Evolutionary conservation across 495 filamentous ascomycete genomes (phyloP).

Genomic region (Penicillium bialowiezense): DNA sequence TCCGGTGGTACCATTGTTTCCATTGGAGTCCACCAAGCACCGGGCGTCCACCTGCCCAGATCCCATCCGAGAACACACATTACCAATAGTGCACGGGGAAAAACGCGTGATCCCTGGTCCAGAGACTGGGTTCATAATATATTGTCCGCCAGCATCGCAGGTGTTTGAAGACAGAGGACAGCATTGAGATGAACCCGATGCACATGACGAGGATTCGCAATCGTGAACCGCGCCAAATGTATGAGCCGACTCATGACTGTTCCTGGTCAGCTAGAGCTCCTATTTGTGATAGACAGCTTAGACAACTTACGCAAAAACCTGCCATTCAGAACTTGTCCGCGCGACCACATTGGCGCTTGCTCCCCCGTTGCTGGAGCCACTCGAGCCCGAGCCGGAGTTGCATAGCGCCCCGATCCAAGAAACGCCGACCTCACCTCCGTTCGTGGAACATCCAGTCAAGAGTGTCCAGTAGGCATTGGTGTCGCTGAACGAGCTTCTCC

Average conservation of each 20-base stretch:
- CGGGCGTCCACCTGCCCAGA: conserved; percentile 63
- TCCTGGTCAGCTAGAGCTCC: neutral
- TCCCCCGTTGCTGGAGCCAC: conserved; percentile 35
- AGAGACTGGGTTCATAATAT: conserved; percentile 90
- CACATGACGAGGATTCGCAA: conserved; percentile 64
- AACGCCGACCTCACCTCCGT: conserved; percentile 74
- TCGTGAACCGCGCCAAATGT: conserved; percentile 93
- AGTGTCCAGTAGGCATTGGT: conserved; percentile 87
- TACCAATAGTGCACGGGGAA: conserved; percentile 82
- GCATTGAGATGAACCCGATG: conserved; percentile 67
- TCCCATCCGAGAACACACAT: conserved; percentile 77
- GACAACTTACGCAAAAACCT: conserved; percentile 68
- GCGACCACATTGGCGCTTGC: conserved; percentile 82
- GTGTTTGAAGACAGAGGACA: conserved; percentile 65
- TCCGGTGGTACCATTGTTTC: conserved; percentile 66
- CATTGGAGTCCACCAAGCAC: conserved; percentile 62
- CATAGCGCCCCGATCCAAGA: conserved; percentile 88
- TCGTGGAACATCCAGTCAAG: conserved; percentile 69
- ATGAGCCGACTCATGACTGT: conserved; percentile 77
- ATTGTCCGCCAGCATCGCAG: conserved; percentile 70
- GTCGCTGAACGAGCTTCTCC: conserved; percentile 68
- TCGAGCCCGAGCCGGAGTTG: conserved; percentile 47
- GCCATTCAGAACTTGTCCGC: conserved; percentile 78
- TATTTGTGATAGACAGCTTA: no score
- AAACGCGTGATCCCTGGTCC: conserved; percentile 66